Conservation (phyloP, 768 basidiomycete genomes). For the Lyophyllum shimeji region DNA sequence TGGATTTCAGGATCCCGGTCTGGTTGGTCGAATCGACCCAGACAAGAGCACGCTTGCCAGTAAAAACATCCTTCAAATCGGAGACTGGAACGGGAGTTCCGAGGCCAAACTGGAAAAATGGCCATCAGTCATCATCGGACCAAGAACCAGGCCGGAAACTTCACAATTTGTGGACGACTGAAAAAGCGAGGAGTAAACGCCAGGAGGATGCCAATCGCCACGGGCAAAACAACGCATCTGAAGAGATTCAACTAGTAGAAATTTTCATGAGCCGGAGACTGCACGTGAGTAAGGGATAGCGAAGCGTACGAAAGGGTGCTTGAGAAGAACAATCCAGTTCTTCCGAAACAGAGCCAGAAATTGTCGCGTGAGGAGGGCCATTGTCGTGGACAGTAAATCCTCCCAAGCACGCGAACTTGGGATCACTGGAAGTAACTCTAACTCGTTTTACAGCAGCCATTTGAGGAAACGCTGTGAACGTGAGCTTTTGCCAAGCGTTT, state of each 20-base stretch:
- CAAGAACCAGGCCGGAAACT: constrained; percentile 24
- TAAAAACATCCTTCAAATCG: constrained; percentile 37
- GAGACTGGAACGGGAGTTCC: constrained; percentile 42
- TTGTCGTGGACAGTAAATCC: background rate
- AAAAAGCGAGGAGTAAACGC: constrained; percentile 50
- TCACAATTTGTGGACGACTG: constrained; percentile 43
- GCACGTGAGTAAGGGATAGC: background rate
- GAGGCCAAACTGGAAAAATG: background rate
- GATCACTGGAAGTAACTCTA: background rate
- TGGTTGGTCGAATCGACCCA: background rate
- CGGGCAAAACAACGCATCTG: constrained; percentile 48
- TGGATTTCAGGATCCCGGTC: background rate
- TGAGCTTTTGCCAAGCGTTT: background rate
- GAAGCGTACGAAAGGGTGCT: constrained; percentile 47
- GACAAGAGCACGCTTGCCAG: constrained; percentile 38
- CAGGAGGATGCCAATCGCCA: constrained; percentile 54
- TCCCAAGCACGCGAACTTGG: background rate
- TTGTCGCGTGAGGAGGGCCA: constrained; percentile 43
- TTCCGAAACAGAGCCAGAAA: constrained; percentile 49
- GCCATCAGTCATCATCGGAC: constrained; percentile 28
- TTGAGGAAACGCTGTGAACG: background rate
- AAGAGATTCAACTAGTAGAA: constrained; percentile 43
- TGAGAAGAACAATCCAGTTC: constrained; percentile 58
- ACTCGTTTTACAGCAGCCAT: background rate
- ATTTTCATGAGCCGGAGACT: background rate